phyloP scores from a whole-genome alignment of 768 basidiomycete species.

The Nidularia sp. region DNA sequence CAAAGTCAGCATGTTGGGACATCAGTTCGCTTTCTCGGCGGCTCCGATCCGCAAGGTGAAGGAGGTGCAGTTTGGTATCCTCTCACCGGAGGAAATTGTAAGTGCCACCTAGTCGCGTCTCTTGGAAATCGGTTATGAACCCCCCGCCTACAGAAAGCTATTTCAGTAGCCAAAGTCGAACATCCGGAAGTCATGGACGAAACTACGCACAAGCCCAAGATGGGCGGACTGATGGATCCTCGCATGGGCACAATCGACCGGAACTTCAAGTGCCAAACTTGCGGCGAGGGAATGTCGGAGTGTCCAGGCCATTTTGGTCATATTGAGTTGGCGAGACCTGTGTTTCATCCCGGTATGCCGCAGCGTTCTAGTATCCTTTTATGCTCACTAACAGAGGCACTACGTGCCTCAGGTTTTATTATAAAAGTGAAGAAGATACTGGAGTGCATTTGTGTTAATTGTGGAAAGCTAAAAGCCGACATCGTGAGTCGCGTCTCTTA shows the following conservation, averaged over 20 bases:
- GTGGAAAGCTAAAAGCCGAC: conserved; percentile 96
- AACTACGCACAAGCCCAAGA: conserved; percentile 81
- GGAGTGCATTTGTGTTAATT: conserved; percentile 98
- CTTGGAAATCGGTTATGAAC: conserved; percentile 11
- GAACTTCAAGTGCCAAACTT: conserved; percentile 99
- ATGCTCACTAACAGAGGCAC: neutral
- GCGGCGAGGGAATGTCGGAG: conserved; percentile 99
- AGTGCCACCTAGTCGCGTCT: conserved; percentile 1
- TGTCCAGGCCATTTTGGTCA: conserved; percentile 99
- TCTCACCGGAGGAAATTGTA: conserved; percentile 98
- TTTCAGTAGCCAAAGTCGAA: conserved; percentile 97
- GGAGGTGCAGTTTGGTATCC: conserved; percentile 98
- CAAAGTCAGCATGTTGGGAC: conserved; percentile 65
- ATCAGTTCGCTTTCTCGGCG: conserved; percentile 88
- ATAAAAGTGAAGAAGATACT: conserved; percentile 99
- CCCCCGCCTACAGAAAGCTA: conserved; percentile 74
- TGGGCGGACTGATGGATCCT: conserved; percentile 95
- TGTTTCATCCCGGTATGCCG: conserved; percentile 88
- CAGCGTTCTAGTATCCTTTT: neutral
- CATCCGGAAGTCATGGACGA: conserved; percentile 99
- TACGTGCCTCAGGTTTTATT: conserved; percentile 72
- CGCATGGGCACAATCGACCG: conserved; percentile 97
- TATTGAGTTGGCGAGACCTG: conserved; percentile 94
- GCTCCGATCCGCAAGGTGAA: conserved; percentile 94
- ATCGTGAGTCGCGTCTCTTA: conserved; percentile 81